These are phyloP conservation scores for Stagonosporopsis tanaceti DNA, from an alignment of 2,329 filamentous ascomycete species.

Conservation along the genomic window DNA sequence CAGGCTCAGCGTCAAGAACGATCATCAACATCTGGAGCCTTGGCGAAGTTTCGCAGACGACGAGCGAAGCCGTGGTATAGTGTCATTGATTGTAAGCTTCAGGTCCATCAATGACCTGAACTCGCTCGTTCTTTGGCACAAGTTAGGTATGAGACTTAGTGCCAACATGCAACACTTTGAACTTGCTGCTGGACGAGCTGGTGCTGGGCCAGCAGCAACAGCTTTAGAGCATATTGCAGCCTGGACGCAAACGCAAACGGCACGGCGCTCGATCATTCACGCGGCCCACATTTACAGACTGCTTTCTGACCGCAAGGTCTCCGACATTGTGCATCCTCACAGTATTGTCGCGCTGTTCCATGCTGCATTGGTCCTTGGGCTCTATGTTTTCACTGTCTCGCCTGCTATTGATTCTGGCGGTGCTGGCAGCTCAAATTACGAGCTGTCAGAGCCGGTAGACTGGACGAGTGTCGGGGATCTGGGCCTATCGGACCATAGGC, in stretches of 20 bases:
- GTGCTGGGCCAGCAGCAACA: constrained; percentile 56
- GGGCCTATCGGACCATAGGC: constrained; percentile 52
- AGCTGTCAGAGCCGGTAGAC: constrained; percentile 60
- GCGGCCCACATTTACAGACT: constrained; percentile 62
- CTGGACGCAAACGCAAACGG: constrained; percentile 61
- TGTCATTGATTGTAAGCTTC: constrained; percentile 48
- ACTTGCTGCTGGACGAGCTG: constrained; percentile 60
- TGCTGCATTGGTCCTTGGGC: constrained; percentile 59
- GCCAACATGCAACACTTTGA: constrained; percentile 63
- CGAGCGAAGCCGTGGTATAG: constrained; percentile 52
- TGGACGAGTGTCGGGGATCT: constrained; percentile 58
- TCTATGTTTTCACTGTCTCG: constrained; percentile 60
- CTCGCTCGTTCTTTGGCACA: constrained; percentile 61
- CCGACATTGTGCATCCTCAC: constrained; percentile 61
- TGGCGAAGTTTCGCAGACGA: constrained; percentile 59
- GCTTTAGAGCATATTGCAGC: constrained; percentile 60
- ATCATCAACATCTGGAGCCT: constrained; percentile 43
- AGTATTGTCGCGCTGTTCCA: constrained; percentile 60
- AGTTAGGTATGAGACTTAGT: constrained; percentile 61
- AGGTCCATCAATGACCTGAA: constrained; percentile 54
- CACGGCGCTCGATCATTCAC: constrained; percentile 60
- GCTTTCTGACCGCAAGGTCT: constrained; percentile 61
- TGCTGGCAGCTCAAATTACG: constrained; percentile 47
- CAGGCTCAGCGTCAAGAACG: constrained; percentile 35
- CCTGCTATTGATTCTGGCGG: constrained; percentile 35